phyloP scores from a whole-genome alignment of 495 filamentous ascomycete genomes.

The Recurvomyces mirabilis region DNA sequence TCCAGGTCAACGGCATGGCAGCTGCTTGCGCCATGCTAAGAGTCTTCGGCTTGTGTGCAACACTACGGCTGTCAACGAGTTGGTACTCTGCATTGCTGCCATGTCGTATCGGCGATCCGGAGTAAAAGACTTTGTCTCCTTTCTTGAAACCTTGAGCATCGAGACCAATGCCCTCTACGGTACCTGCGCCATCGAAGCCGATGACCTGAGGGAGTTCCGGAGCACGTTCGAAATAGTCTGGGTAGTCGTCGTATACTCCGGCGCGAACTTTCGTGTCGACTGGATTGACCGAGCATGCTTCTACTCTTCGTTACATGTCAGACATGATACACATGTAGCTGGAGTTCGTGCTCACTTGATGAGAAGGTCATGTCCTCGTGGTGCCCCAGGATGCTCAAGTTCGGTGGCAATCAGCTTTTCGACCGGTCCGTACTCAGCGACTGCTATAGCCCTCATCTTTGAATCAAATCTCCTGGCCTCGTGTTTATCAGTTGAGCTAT shows the following conservation, averaged over 20 bases:
- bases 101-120: slow-evolving; percentile 24
- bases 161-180: slow-evolving; percentile 13
- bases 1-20: slow-evolving; percentile 29
- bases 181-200: slow-evolving; percentile 23
- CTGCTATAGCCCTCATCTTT: slow-evolving; percentile 23
- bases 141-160: slow-evolving; percentile 22
- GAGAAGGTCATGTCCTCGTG: slow-evolving; percentile 25
- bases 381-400: slow-evolving; percentile 20
- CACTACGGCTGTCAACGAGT: slow-evolving; percentile 21
- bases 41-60: slow-evolving; percentile 23
- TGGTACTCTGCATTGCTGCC: slow-evolving; percentile 27
- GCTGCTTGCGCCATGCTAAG: slow-evolving; percentile 27
- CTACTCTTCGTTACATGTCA: slow-evolving; percentile 9
- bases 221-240: slow-evolving; percentile 26
- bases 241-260: slow-evolving; percentile 30
- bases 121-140: slow-evolving; percentile 31
- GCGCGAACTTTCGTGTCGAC: slow-evolving; percentile 30
- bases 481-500: too few species aligned
- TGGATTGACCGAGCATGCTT: slow-evolving; percentile 29
- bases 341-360: slow-evolving; percentile 17
- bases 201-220: slow-evolving; percentile 25
- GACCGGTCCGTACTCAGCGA: slow-evolving; percentile 25
- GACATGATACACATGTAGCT: neutral
- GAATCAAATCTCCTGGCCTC: too few species aligned
- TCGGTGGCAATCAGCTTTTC: slow-evolving; percentile 22